phyloP scores from a whole-genome alignment of 169 alveolate species.

The Perkinsus olseni region DNA sequence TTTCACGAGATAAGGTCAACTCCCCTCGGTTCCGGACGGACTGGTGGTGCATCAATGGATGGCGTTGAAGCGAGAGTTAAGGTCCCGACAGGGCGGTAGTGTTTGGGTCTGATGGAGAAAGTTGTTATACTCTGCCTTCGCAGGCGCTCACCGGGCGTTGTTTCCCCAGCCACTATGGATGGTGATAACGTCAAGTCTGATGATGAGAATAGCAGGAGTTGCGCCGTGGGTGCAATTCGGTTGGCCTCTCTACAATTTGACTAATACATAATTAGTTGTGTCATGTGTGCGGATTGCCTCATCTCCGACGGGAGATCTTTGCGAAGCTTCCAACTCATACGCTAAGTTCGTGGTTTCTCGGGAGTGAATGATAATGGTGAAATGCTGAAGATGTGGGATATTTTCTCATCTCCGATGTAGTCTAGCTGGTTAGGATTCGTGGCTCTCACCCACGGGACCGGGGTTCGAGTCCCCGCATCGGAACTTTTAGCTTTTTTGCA shows the following conservation, averaged over 20 bases:
- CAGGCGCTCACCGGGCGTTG: background rate
- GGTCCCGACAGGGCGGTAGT: background rate
- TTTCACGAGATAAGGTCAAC: background rate
- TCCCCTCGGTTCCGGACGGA: background rate
- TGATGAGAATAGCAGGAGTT: background rate
- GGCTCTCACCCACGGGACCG: background rate
- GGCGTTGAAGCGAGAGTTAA: background rate
- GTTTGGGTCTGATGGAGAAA: background rate
- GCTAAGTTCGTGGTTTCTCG: too few relatives aligned
- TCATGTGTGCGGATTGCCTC: background rate
- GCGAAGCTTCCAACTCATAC: too few relatives aligned
- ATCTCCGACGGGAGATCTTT: too few relatives aligned
- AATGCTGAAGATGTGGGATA: background rate
- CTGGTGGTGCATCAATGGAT: background rate
- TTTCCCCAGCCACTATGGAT: background rate
- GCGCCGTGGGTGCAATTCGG: background rate
- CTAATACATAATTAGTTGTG: background rate
- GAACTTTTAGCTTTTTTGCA: background rate
- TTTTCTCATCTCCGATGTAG: background rate
- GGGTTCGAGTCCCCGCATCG: background rate
- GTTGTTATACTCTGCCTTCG: background rate
- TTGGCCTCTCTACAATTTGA: background rate
- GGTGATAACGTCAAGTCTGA: background rate
- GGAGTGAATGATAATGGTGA: too few relatives aligned
- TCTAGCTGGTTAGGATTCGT: background rate